Base-by-base conservation (phyloP, 78 protist species). In the Dictyostelium intermedium region DNA sequence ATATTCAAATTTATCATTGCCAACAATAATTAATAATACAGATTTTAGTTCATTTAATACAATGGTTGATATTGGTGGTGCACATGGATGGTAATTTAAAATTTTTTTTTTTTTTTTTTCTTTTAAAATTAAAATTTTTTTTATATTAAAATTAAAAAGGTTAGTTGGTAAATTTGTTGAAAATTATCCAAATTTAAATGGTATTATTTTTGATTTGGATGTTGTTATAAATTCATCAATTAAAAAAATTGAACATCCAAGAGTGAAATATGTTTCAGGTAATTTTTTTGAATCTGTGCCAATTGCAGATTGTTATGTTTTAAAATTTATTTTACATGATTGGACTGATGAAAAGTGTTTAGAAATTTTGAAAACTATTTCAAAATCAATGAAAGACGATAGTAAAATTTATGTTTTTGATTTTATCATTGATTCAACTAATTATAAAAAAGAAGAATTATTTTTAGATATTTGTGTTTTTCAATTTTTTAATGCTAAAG, bases 391-490 rank as follows among this genome's bases (percentile, higher is more conserved):
- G 13, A 50, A 43, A 10, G 10, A 69, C 0, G 23, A 34, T 84
- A 81, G 91, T 25, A 39, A 72, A 32, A 32, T 84, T 0, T 84
- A 32, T 34, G 20, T 84, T 18, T 72, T 84, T 32, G 91, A 84
- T 37, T 2, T 7, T 0, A 27, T 82, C 7, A 50, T 82, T 34
- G 76, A 61, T 34, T 39, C 34, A 61, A 7, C 27, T 47, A 20
- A 53, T 60, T 23, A 10, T 37, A 53, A 5, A 23, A 37, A 25
- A 47, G n/a, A n/a, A 25, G 3, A 16, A 73, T 39, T 73, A 1
- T 32, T 35, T 35, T 18, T 73, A 4, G 80, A 73, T 35, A 35
- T 73, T 3, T 9, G 35, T 13, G 39, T 73, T 39, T 32, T 34
- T 5, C 80, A 73, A 73, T 18, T 35, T 9, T 60, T 9, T 18